Percentiles rank a stretch among this genome's conserved stretches.
These are phyloP conservation scores for Simplicillium aogashimaense DNA, from an alignment of 2,329 filamentous ascomycete species.

Conservation along the genomic window DNA sequence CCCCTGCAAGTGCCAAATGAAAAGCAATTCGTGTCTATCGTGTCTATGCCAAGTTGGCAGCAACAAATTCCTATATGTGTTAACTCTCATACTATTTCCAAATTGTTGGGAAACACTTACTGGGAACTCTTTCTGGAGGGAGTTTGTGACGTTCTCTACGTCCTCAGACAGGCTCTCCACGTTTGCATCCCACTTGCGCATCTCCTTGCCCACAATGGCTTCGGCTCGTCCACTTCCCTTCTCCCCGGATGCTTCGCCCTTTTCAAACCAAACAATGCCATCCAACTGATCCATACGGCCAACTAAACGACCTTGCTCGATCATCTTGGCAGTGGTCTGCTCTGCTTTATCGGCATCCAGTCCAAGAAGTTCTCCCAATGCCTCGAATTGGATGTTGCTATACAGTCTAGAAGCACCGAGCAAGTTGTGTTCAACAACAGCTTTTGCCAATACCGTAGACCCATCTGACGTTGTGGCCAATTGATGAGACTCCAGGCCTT, in stretches of 20 bases:
- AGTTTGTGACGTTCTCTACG: slow-evolving; percentile 76
- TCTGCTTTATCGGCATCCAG: slow-evolving; percentile 75
- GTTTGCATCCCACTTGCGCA: slow-evolving; percentile 82
- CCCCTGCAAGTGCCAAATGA: slow-evolving; percentile 25
- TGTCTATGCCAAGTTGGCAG: slow-evolving; percentile 32
- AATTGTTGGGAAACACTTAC: slow-evolving; percentile 25
- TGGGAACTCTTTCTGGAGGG: slow-evolving; percentile 73
- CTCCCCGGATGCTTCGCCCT: slow-evolving; percentile 57
- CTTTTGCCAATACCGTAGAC: slow-evolving; percentile 83
- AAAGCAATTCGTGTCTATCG: slow-evolving; percentile 3
- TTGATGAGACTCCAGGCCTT: slow-evolving; percentile 76
- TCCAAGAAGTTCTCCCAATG: slow-evolving; percentile 67
- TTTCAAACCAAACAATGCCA: slow-evolving; percentile 77
- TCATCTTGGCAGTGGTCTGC: slow-evolving; percentile 87
- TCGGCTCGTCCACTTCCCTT: slow-evolving; percentile 58
- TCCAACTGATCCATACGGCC: slow-evolving; percentile 94
- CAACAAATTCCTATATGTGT: slow-evolving; percentile 41
- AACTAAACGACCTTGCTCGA: slow-evolving; percentile 81
- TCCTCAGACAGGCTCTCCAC: slow-evolving; percentile 81
- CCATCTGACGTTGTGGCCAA: slow-evolving; percentile 84
- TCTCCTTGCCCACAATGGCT: slow-evolving; percentile 55
- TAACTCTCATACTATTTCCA: slow-evolving; percentile 7
- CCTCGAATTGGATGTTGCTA: slow-evolving; percentile 66
- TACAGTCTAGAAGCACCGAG: slow-evolving; percentile 75
- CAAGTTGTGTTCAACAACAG: slow-evolving; percentile 92